Conservation (phyloP, 169 alveolate genomes). For the Plasmodium coatneyi region DNA sequence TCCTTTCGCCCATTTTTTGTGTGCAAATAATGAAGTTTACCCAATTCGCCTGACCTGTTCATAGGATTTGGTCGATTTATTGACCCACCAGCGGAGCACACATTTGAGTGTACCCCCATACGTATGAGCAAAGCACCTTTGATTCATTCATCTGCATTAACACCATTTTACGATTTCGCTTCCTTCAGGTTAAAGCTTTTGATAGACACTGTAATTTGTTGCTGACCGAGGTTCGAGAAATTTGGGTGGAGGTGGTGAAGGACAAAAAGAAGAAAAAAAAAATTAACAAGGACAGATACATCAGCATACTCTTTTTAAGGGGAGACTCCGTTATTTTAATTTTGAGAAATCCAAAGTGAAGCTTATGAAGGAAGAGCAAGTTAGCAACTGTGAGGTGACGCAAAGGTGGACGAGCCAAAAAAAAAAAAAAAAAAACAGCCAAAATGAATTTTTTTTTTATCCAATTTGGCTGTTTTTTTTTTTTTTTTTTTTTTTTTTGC, state of each 20-base stretch:
- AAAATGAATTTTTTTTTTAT: background rate
- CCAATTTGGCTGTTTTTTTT: no score
- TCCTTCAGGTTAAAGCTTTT: conserved; percentile 92
- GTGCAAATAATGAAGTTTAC: background rate
- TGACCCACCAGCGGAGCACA: background rate
- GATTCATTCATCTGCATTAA: background rate
- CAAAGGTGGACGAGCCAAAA: background rate
- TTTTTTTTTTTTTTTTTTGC: no score
- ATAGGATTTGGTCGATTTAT: background rate
- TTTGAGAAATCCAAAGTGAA: conserved; percentile 96
- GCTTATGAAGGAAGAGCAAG: background rate
- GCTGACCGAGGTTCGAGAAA: conserved; percentile 97
- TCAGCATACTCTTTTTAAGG: conserved; percentile 95
- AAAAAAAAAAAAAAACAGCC: conserved; percentile 8
- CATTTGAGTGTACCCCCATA: background rate
- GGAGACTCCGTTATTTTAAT: conserved; percentile 98
- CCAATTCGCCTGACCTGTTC: background rate
- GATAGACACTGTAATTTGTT: conserved; percentile 98
- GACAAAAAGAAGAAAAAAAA: conserved; percentile 91
- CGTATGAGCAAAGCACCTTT: background rate
- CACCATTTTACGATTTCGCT: background rate
- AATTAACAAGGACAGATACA: conserved; percentile 95
- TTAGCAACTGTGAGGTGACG: background rate
- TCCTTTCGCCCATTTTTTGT: background rate
- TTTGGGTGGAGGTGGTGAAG: conserved; percentile 96